phyloP scores from a whole-genome alignment of 2,329 filamentous ascomycete genomes.

The Penicillium italicum region DNA sequence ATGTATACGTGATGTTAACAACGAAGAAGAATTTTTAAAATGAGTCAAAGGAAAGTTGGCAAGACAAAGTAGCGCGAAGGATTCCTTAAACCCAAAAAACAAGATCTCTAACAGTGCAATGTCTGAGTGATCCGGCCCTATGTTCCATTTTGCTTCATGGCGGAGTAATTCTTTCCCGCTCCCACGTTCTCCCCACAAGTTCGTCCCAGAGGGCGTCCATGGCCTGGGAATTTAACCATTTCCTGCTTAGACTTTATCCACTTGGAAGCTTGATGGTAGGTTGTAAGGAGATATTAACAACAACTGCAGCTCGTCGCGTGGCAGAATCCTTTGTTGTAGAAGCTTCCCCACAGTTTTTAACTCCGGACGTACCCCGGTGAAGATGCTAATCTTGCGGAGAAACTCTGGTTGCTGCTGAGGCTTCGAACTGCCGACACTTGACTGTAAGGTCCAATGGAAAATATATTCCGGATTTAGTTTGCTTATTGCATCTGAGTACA shows the following conservation, averaged over 20 bases:
- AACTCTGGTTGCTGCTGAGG: background rate
- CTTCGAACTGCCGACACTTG: background rate
- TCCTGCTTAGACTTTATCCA: slow-evolving; percentile 19
- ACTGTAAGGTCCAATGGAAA: background rate
- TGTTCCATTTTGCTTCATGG: slow-evolving; percentile 2
- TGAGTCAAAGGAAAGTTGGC: background rate
- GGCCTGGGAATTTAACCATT: background rate
- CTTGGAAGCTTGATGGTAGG: background rate
- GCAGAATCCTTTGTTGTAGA: too few relatives aligned
- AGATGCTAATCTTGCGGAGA: background rate
- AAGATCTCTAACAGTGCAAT: background rate
- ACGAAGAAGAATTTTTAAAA: background rate
- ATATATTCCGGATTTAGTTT: background rate
- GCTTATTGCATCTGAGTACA: background rate
- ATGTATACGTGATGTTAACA: background rate
- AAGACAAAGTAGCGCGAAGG: background rate
- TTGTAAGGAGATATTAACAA: too few relatives aligned
- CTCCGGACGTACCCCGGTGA: background rate
- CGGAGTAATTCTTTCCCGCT: slow-evolving; percentile 26
- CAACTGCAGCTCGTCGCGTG: too few relatives aligned
- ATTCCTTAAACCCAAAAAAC: slow-evolving; percentile 12
- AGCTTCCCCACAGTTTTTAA: background rate
- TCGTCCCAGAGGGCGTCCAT: background rate
- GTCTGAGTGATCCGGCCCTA: slow-evolving; percentile 10
- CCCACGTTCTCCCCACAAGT: slow-evolving; percentile 25